A percentile compares a stretch with the other conserved stretches of the same genome.
These are phyloP conservation scores for Lecanosticta acicola DNA, from an alignment of 2,329 filamentous ascomycete species.

Conservation along the genomic window DNA sequence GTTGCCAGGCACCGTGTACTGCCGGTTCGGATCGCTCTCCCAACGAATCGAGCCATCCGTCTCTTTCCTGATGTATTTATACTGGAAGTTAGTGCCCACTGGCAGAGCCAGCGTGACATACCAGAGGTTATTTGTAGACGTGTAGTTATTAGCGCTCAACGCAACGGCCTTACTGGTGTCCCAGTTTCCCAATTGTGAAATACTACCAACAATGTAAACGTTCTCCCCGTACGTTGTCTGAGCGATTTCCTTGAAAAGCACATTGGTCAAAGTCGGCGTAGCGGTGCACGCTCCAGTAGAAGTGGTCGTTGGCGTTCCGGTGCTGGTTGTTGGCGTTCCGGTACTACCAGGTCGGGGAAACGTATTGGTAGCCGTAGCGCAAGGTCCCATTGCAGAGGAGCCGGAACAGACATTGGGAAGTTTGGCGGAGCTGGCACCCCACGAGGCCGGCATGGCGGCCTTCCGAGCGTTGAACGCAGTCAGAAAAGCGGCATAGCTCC, in stretches of 20 bases:
- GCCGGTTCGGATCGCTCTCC: conserved; percentile 42
- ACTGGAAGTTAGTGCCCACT: conserved; percentile 48
- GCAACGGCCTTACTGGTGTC: conserved; percentile 47
- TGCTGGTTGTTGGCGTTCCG: conserved; percentile 13
- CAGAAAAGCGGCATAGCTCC: conserved; percentile 67
- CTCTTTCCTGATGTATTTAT: conserved; percentile 59
- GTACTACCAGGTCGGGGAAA: conserved; percentile 19
- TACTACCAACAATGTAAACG: conserved; percentile 60
- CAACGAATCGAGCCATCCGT: conserved; percentile 52
- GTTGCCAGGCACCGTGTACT: conserved; percentile 16
- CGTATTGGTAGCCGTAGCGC: conserved; percentile 26
- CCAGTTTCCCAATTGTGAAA: conserved; percentile 57
- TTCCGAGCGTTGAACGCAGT: conserved; percentile 56
- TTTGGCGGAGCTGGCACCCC: conserved; percentile 36
- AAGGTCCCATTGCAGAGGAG: conserved; percentile 25
- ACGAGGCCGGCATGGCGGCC: conserved; percentile 52
- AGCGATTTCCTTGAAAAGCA: conserved; percentile 33
- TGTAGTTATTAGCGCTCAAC: conserved; percentile 56
- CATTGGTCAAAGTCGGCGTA: conserved; percentile 34
- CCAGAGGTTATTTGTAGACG: conserved; percentile 56
- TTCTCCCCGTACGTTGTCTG: conserved; percentile 56
- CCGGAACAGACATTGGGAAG: conserved; percentile 23
- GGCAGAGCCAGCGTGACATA: conserved; percentile 46
- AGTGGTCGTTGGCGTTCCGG: conserved; percentile 14
- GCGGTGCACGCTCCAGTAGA: conserved; percentile 17